Conservation (phyloP, 2,329 filamentous ascomycete genomes). For the Beauveria pseudobassiana region DNA sequence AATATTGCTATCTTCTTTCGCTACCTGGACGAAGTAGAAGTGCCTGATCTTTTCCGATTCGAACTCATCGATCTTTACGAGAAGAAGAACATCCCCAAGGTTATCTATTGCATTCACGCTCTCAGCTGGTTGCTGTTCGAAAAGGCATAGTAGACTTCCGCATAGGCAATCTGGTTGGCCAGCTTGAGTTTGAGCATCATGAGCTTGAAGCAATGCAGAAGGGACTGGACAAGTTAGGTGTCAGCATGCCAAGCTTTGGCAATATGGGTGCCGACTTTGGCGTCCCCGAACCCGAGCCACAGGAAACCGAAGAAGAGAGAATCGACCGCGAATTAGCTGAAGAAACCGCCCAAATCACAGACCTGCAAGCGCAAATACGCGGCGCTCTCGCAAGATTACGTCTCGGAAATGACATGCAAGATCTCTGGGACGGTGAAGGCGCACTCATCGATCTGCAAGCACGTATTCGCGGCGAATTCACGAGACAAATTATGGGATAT, state of each 20-base stretch:
- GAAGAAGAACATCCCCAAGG: constrained; percentile 98
- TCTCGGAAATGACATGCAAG: constrained; percentile 77
- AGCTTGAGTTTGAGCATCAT: constrained; percentile 95
- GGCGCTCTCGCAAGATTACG: constrained; percentile 71
- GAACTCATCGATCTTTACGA: constrained; percentile 97
- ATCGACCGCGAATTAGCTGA: constrained; percentile 75
- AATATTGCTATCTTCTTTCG: constrained; percentile 96
- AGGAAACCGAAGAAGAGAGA: constrained; percentile 86
- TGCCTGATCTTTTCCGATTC: constrained; percentile 94
- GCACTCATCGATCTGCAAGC: constrained; percentile 76
- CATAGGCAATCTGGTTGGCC: constrained; percentile 92
- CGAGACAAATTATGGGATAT: constrained; percentile 76
- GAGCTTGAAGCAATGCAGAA: constrained; percentile 96
- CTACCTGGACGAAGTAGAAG: constrained; percentile 81
- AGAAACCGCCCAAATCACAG: constrained; percentile 62
- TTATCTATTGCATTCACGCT: constrained; percentile 97
- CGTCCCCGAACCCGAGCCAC: constrained; percentile 65
- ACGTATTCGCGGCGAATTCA: constrained; percentile 78
- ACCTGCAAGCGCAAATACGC: constrained; percentile 80
- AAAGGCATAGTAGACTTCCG: constrained; percentile 93
- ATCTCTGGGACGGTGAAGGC: constrained; percentile 79
- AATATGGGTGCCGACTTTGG: constrained; percentile 96
- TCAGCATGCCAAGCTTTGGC: constrained; percentile 95
- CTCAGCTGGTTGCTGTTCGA: constrained; percentile 95
- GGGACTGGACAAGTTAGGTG: constrained; percentile 87